Base-by-base conservation (phyloP, 2,329 filamentous ascomycete genomes). In the Pseudodiploospora longispora region DNA sequence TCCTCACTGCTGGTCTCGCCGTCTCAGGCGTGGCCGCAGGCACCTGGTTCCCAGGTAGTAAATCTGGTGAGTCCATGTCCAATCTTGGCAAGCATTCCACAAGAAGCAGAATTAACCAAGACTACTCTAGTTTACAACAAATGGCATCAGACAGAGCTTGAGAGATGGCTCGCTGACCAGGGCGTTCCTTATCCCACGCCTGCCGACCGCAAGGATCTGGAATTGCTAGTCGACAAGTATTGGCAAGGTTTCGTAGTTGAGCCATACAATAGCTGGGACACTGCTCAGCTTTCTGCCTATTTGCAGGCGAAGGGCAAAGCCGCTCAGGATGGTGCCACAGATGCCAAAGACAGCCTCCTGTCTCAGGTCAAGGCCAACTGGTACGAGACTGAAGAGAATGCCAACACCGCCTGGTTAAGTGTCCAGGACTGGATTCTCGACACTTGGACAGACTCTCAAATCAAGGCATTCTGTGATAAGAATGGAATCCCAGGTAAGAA, bases 61-160 rank as follows among this genome's bases (percentile, higher is more conserved):
- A 88, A 67, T 74, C 87, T 60, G 84, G 90, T 95, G 76, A 57
- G 85, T 52, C 12, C 33, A 19, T 19, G 19, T 19, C 19, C 19
- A 19, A 19, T 19, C 19, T 19, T 19, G 19, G 19, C 19, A 19
- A 19, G 19, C 19, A 19, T 19, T 19, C 19, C 19, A 19, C 19
- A 19, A 19, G 19, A 19, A 19, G 19, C 3, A 19, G 19, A 19
- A 19, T 19, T 19, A 19, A 19, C 19, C 19, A 19, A 19, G 19
- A 19, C 19, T 19, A 19, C 19, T 40, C 19, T 59, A 95, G 91
- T 84, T 10, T 97, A 97, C 75, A 96, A 97, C 71, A 96, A 93
- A 65, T 98, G 93, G 93, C 91, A 97, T 59, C 84, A 97, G 73
- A 95, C 87, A 27, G 93, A 98, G 75, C 80, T 98, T 30, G 91